Base-by-base conservation (phyloP, 1,284 basidiomycete species). In the Ustilago hordei region DNA sequence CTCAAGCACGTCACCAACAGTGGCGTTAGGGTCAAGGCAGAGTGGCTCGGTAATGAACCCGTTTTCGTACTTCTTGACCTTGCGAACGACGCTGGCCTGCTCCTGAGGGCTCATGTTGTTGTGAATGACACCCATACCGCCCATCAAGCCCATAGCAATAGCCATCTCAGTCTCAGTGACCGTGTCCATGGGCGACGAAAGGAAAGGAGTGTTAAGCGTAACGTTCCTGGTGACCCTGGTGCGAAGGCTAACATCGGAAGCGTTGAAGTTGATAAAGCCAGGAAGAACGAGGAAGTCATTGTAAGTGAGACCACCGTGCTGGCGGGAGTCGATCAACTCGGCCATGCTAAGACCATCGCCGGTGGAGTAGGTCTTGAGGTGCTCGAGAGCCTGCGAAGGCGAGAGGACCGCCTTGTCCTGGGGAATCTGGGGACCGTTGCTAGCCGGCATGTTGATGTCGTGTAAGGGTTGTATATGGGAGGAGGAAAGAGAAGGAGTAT, bases 131-230 rank as follows among this genome's bases (percentile, higher is more conserved):
- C 97, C 96, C 81, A 99, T 93, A 68, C 96, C 97, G 63, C 97
- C 96, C 78, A 97, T 82, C 23, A 86, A 69, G 28, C 80, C 84
- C 57, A 86, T 80, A 8, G 82, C 69, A 47, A 99, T 97, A 60
- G 96, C 96, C 95, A 99, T 99, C 81, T 95, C 92, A 72, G 90
- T 91, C 88, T 98, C 96, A 3, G 97, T 99, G 79, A 99, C 96
- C 38, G 96, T 99, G 89, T 99, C 96, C 96, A 99, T 99, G 48
- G 97, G 96, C 69, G 94, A 96, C 86, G 94, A 97, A 88, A 98
- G 89, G 88, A 99, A 97, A 0, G 97, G 96, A 0, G 95, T 95
- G 88, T 95, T 98, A 84, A 99, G 90, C 48, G 90, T 89, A 79
- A 98, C 94, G 84, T 98, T 98, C 67, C 93, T 91, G 54, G 96